phyloP scores from a whole-genome alignment of 179 eudicot genomes.

The Patellifolia procumbens region DNA sequence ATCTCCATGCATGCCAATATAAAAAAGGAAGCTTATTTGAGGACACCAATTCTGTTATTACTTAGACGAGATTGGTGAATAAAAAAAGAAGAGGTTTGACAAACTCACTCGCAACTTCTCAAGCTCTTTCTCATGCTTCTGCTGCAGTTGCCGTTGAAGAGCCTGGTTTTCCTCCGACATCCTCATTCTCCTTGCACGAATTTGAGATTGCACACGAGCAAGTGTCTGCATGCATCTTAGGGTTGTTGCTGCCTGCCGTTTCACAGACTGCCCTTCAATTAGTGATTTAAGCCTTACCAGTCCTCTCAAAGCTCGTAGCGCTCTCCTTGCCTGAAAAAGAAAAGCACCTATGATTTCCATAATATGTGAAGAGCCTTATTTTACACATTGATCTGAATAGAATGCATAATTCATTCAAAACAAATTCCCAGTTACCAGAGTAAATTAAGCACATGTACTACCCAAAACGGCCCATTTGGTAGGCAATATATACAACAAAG shows the following conservation, averaged over 20 bases:
- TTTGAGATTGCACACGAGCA: slow-evolving; percentile 83
- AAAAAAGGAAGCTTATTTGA: neutral
- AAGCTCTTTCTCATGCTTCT: slow-evolving; percentile 75
- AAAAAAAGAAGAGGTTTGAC: neutral
- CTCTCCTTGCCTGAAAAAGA: slow-evolving; percentile 73
- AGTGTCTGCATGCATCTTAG: slow-evolving; percentile 78
- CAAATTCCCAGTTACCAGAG: neutral
- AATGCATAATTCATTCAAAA: neutral
- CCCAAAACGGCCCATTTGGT: too few species aligned
- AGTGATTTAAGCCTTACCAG: slow-evolving; percentile 71
- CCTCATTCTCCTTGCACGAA: slow-evolving; percentile 66
- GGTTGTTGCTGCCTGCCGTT: slow-evolving; percentile 75
- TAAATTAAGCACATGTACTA: too few species aligned
- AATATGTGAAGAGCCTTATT: neutral
- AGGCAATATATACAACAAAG: too few species aligned
- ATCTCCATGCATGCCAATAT: neutral
- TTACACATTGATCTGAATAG: neutral
- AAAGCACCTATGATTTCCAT: neutral
- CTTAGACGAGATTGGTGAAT: too few species aligned
- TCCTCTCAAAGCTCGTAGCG: slow-evolving; percentile 74
- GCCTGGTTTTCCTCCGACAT: slow-evolving; percentile 92
- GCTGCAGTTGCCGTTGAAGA: slow-evolving; percentile 83
- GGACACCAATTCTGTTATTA: too few species aligned
- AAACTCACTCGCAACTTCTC: slow-evolving; percentile 63
- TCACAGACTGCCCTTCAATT: slow-evolving; percentile 66